Evolutionary conservation across 345 rosid genomes (phyloP).

Genomic region (Noccaea caerulescens): DNA sequence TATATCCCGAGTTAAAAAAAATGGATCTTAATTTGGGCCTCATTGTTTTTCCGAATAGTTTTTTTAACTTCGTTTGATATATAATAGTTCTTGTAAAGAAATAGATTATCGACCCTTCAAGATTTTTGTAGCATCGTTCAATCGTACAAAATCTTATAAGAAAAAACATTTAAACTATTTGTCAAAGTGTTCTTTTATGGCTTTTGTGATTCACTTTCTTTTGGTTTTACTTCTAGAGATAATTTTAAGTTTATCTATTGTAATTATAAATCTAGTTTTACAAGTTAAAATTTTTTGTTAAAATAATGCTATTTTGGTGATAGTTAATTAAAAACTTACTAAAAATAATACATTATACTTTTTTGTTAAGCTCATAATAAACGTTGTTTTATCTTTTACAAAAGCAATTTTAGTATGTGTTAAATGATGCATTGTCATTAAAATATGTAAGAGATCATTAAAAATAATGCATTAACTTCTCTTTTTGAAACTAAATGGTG

Average conservation of each 20-base stretch:
- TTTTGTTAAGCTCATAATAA: background rate
- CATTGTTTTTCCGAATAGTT: too few species aligned
- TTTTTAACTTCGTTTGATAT: too few species aligned
- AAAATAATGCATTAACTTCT: background rate
- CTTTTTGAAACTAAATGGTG: too few species aligned
- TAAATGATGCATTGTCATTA: background rate
- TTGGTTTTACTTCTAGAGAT: background rate
- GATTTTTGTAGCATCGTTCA: too few species aligned
- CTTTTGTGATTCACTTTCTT: background rate
- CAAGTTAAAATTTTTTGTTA: background rate
- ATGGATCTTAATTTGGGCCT: too few species aligned
- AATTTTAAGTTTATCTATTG: background rate
- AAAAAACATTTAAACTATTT: too few species aligned
- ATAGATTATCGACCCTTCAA: too few species aligned
- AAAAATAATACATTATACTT: background rate
- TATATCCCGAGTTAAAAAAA: too few species aligned
- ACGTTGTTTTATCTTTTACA: background rate
- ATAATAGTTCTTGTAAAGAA: too few species aligned
- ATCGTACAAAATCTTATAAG: too few species aligned
- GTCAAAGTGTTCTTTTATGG: background rate
- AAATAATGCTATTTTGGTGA: background rate
- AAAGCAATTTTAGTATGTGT: background rate
- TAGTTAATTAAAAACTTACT: background rate
- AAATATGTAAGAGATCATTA: background rate
- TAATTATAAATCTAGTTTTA: background rate